Base-by-base conservation (phyloP, 2,329 filamentous ascomycete species). In the Akanthomyces dipterigenus region DNA sequence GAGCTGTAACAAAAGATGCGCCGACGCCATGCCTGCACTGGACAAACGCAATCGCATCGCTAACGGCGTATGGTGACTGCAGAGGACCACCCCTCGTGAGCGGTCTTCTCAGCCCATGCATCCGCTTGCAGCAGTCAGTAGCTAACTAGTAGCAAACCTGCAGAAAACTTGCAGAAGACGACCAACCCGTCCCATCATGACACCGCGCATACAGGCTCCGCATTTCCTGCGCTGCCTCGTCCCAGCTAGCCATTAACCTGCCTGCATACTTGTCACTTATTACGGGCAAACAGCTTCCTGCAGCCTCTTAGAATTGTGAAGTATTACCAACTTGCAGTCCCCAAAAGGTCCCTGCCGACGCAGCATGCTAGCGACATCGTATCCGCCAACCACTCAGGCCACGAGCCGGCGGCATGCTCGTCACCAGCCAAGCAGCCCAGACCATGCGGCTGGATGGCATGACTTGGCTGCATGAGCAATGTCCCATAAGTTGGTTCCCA, bases 1-100 rank as follows among this genome's bases (percentile, higher is more conserved):
- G 56, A 60, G 56, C 56, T 60, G 56, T 60, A 60, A 60, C 38
- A 60, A 60, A 50, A 53, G 24, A 45, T 53, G 48, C 56, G 26
- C 56, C 38, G n/a, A 53, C 56, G 48, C 56, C 56, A 60, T 38
- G 24, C 14, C 46, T 12, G 48, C 20, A 22, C 24, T 59, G 45
- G 36, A 59, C 46, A 60, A 26, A 45, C 48, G 56, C 56, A 51
- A 53, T 45, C 26, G 56, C 49, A 60, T 45, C 56, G 38, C 24
- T 49, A 59, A 50, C 56, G 22, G 36, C 46, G 36, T 38, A 50
- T 46, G 53, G 53, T 55, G 53, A 22, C 53, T 18, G 40, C 24
- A 11, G 11, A 34, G 31, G 31, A 31, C 24, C 22, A 34, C 7
- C 24, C 26, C 18, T 34, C 24, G 48, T 20, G 26, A 43, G 56